Evolutionary conservation across 768 basidiomycete species (phyloP), one percentile per base, ranked within the genome.

Genomic region (Leucocoprinus sp.): DNA sequence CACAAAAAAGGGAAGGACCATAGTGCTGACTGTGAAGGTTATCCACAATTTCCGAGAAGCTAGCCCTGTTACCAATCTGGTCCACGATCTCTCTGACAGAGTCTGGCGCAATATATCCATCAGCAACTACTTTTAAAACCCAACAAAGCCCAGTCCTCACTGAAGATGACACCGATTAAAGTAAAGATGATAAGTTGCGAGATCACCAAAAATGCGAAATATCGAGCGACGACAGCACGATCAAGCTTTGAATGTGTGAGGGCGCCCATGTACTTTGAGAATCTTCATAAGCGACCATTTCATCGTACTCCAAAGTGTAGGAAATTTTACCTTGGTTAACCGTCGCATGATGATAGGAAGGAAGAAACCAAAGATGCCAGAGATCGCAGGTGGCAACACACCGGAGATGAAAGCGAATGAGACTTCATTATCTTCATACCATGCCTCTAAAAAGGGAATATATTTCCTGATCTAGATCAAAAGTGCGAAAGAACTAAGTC

Each of bases 151-250:
- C 43, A 39, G 22, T n/a, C 70, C 82, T 54, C 47, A 88, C 87
- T 82, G 68, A 92, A 93, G 46, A 82, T 71, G 38, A 93, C 93
- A 54, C 90, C 88, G 50, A 97, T 82, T 48, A 95, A 64, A 12
- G 90, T 95, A 71, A 98, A 99, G 64, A 98, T 81, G 51, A 99
- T 71, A 55, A 99, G 66, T 60, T 97, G 93, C 41, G 86, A 89
- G 64, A 96, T 84, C 48, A 98, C 81, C 63, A 98, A 71, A 75
- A 99, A 98, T 1, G 86, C 72, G 58, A 84, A 98, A 65, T 97
- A 98, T 39, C 92, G 81, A 15, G 90, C 90, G 29, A 93, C 74
- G 49, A 98, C 93, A 28, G 84, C 82, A 26, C 96, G 84, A 55
- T 98, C 93, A 42, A 93, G 75, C 40, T 78, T 77, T 4, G 88